Conservation (phyloP, 768 basidiomycete genomes). For the Naganishia antarctica region DNA sequence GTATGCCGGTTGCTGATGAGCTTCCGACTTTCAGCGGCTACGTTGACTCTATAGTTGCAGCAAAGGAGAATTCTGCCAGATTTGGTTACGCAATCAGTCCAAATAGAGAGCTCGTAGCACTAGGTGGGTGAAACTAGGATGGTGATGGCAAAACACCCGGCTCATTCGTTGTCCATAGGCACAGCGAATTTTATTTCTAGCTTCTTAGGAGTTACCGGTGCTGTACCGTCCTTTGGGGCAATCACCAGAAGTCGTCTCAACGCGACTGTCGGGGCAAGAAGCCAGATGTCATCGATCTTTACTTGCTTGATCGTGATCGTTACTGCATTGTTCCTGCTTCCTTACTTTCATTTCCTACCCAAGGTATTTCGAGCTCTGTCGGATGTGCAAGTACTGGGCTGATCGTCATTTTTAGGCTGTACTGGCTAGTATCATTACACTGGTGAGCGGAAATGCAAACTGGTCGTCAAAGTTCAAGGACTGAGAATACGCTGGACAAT, state of each 20-base stretch:
- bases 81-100: constrained; percentile 86
- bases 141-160: not conserved
- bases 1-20: not conserved
- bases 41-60: constrained; percentile 88
- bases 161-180: constrained; percentile 47
- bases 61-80: constrained; percentile 80
- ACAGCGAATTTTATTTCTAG: constrained; percentile 72
- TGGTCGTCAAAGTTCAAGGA: not conserved
- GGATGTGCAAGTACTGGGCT: constrained; percentile 2
- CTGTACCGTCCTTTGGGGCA: constrained; percentile 85
- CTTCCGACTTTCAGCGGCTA: constrained; percentile 63
- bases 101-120: constrained; percentile 90
- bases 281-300: constrained; percentile 75
- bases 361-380: constrained; percentile 59
- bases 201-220: constrained; percentile 67
- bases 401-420: constrained; percentile 31
- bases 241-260: constrained; percentile 76
- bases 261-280: constrained; percentile 77
- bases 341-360: constrained; percentile 77
- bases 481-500: constrained; percentile 10
- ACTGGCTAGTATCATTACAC: constrained; percentile 59
- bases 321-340: constrained; percentile 83
- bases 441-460: constrained; percentile 42
- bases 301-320: constrained; percentile 70
- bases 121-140: constrained; percentile 52